Percentiles rank a stretch among this genome's conserved stretches.
phyloP scores from a whole-genome alignment of 257 asterid species.

The Solanum sparsipilum region DNA sequence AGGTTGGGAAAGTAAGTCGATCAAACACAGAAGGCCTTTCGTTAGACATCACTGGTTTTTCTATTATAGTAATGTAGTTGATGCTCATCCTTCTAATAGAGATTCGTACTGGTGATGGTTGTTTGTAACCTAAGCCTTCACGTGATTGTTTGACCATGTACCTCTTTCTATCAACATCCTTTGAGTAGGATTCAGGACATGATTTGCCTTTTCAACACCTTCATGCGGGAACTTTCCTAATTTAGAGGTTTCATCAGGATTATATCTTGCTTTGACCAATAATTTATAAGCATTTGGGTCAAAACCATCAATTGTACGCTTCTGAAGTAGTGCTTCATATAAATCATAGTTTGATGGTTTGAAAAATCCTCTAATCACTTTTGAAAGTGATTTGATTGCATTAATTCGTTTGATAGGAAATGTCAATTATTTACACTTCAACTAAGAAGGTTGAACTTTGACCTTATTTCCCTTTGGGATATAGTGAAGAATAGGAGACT shows the following conservation, averaged over 20 bases:
- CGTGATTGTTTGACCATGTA: background rate
- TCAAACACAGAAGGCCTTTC: background rate
- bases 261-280: rapidly evolving
- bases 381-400: background rate
- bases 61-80: background rate
- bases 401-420: background rate
- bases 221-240: background rate
- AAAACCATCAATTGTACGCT: background rate
- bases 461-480: background rate
- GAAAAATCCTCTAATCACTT: background rate
- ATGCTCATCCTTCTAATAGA: background rate
- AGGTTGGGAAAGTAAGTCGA: rapidly evolving
- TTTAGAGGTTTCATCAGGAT: background rate
- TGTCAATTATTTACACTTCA: background rate
- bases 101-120: background rate
- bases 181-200: background rate
- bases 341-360: background rate
- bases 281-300: background rate
- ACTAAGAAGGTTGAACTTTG: background rate
- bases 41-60: background rate
- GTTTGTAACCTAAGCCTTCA: background rate
- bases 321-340: background rate
- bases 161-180: background rate
- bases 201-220: background rate
- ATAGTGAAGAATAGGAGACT: background rate